Base-by-base conservation (phyloP, 1,139 yeast genomes). In the Blastobotrys niveus region DNA sequence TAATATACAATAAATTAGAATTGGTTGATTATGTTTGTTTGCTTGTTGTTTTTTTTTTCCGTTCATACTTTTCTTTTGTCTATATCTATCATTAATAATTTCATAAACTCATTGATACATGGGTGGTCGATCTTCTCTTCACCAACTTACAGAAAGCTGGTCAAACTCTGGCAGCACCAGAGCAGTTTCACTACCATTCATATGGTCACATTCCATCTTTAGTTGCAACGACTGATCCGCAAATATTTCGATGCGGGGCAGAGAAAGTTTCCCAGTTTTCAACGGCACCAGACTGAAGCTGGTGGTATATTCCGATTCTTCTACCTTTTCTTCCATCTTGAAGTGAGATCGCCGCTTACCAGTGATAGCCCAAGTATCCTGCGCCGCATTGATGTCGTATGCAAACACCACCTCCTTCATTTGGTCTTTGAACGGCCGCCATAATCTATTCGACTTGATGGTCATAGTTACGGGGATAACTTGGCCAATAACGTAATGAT, bases 151-250 rank as follows among this genome's bases (percentile, higher is more conserved):
- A 1, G 82, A 77, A 7, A 81, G 72, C 51, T 76, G 73, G 48
- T 80, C 80, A 29, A 77, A 61, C 48, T 81, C 87, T 0, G 91
- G 86, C 2, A 83, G 82, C n/a, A 87, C 81, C 44, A 83, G 66
- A 2, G 85, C 66, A 0, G 82, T 73, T 52, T 84, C 88, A 37
- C 77, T 72, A 9, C 82, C 83, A 60, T 85, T 86, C 48, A 73
- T 72, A 52, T 79, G 73, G 44, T 81, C 82, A 8, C 80, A 63
- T 48, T 85, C 89, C 70, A 78, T 72, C 10, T 73, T 63, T 25
- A 67, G 65, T 3, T 54, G 56, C 26, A 61, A 62, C n/a, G 31
- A 24, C 12, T 18, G 32, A 18, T 36, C 39, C 7, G 52, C 48
- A 15, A 65, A 56, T 12, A 87, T 71, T n/a, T 69, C 71, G 12